Percentiles rank a stretch among this genome's conserved stretches.
Conservation (phyloP, 208 protist species). For the Leishmania mexicana region DNA sequence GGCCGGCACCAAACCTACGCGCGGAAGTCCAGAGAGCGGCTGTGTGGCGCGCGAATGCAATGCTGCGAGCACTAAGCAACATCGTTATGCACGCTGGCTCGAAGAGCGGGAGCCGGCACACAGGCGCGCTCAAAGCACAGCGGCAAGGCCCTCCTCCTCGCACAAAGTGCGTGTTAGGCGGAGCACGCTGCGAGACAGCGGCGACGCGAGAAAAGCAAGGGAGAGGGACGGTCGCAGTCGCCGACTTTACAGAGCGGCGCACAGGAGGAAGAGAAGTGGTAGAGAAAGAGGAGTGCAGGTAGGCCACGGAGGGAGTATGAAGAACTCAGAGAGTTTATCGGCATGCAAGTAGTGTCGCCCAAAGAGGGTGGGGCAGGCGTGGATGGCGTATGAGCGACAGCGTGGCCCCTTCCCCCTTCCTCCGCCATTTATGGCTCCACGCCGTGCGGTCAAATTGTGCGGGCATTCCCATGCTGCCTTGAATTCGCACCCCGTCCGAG, state of each 20-base stretch:
- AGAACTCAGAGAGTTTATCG: neutral
- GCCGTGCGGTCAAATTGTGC: neutral
- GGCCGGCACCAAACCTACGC: slow-evolving; percentile 22
- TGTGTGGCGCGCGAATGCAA: neutral
- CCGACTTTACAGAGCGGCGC: neutral
- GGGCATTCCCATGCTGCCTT: neutral
- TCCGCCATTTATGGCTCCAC: neutral
- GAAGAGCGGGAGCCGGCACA: neutral
- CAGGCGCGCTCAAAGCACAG: neutral
- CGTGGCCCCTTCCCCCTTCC: neutral
- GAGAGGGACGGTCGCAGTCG: neutral
- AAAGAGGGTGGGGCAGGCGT: neutral
- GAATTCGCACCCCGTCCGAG: neutral
- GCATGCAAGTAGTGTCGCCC: neutral
- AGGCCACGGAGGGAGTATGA: neutral
- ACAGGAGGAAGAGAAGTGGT: neutral
- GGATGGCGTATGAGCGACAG: neutral
- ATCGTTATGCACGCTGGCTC: neutral
- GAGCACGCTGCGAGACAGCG: neutral
- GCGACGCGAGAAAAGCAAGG: neutral
- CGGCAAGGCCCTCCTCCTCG: neutral
- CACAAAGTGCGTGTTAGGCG: neutral
- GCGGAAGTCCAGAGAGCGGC: neutral
- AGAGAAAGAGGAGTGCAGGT: neutral
- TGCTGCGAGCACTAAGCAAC: neutral